phyloP scores from a whole-genome alignment of 2,329 filamentous ascomycete genomes.

The Cryphonectria nitschkei region DNA sequence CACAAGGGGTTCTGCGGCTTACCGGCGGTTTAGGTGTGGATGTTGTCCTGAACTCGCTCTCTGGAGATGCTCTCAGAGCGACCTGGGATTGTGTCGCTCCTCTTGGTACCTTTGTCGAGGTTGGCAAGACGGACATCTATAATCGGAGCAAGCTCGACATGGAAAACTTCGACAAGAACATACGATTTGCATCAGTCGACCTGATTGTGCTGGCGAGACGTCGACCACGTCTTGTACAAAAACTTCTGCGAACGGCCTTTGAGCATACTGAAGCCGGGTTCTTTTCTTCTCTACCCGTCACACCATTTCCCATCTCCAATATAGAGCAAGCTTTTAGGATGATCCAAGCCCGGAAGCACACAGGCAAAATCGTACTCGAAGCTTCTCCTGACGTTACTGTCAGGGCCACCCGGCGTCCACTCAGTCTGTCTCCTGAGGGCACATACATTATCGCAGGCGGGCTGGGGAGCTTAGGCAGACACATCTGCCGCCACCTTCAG shows the following conservation, averaged over 20 bases:
- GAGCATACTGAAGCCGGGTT: neutral
- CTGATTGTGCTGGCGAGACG: constrained; percentile 12
- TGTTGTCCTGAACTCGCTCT: constrained; percentile 28
- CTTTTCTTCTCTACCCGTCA: constrained; percentile 39
- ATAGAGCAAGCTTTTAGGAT: constrained; percentile 47
- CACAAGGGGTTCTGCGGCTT: constrained; percentile 3
- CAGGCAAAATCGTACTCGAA: constrained; percentile 43
- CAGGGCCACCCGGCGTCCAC: constrained; percentile 2
- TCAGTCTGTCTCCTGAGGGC: constrained; percentile 24
- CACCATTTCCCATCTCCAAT: constrained; percentile 39
- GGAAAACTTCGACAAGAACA: constrained; percentile 37
- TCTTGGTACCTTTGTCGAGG: constrained; percentile 39
- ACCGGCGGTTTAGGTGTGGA: constrained; percentile 23
- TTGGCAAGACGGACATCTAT: constrained; percentile 37
- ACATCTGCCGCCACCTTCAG: constrained; percentile 34
- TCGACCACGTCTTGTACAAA: constrained; percentile 5
- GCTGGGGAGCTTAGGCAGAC: constrained; percentile 38
- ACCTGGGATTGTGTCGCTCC: constrained; percentile 37
- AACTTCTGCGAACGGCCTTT: constrained; percentile 16
- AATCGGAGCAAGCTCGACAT: constrained; percentile 40
- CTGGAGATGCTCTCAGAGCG: constrained; percentile 31
- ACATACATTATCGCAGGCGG: constrained; percentile 40
- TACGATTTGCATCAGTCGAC: constrained; percentile 23
- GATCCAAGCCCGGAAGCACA: constrained; percentile 46
- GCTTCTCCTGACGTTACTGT: constrained; percentile 20